Percentiles rank a stretch among this genome's conserved stretches.
Evolutionary conservation across 225 moss, liverwort and hornwort species (phyloP).

Genomic region (Pseudoscleropodium purum): DNA sequence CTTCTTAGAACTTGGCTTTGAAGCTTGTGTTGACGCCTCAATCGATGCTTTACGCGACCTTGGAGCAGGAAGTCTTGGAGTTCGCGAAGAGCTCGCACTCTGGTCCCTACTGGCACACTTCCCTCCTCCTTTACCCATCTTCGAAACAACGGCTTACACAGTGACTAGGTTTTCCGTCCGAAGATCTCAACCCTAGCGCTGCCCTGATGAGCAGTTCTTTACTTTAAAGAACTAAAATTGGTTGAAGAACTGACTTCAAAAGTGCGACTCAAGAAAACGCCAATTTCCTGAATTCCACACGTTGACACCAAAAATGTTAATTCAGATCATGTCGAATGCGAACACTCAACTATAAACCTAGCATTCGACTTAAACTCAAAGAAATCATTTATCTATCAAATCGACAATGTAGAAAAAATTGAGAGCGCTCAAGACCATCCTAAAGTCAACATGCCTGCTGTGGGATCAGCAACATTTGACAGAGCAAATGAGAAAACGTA

Average conservation of each 20-base stretch:
- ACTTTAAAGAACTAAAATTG: background rate
- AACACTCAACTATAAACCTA: background rate
- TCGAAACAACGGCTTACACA: background rate
- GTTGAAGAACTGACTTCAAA: background rate
- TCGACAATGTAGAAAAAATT: background rate
- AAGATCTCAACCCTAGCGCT: background rate
- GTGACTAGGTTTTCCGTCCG: background rate
- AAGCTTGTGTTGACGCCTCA: background rate
- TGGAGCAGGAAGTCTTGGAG: constrained; percentile 29
- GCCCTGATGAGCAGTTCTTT: background rate
- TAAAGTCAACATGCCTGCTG: background rate
- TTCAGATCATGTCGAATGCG: background rate
- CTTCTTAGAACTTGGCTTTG: constrained; percentile 1
- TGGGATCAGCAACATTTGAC: background rate
- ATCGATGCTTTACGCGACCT: background rate
- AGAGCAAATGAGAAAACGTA: background rate
- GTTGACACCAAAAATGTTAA: background rate
- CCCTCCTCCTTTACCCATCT: constrained; percentile 55
- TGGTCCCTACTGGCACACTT: constrained; percentile 56
- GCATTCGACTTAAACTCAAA: background rate
- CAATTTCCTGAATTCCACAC: background rate
- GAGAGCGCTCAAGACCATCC: background rate
- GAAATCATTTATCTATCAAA: background rate
- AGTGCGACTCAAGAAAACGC: background rate
- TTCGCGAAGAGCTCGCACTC: constrained; percentile 20